Base-by-base conservation (phyloP, 768 basidiomycete species). In the Xerocomus brunneocitrinus region DNA sequence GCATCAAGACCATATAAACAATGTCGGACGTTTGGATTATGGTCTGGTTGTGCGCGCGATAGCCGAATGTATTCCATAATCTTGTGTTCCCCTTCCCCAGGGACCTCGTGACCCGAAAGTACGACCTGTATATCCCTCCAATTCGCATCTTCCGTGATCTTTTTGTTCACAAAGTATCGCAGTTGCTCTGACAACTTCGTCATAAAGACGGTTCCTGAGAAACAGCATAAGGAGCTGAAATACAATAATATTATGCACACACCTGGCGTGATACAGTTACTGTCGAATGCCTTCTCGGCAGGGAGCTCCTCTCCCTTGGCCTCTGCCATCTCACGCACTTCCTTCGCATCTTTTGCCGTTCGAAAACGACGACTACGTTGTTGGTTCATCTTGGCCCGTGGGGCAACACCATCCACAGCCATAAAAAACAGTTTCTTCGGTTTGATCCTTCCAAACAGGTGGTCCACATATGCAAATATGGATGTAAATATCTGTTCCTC, bases 81-180 rank as follows among this genome's bases (percentile, higher is more conserved):
- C 78, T 99, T 99, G 81, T 99, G 97, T 68, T 99, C 97, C 55
- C 97, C 97, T 72, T 99, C 97, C 60, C 97, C 97, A 0, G 97
- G 97, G 3, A 98, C 95, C 62, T 99, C 95, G 69, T 98, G 94
- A 10, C 97, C 97, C 28, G 92, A 95, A 35, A 99, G 77, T 36
- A 99, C 90, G 22, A 98, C 93, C 64, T 93, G 79, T 39, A 98
- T 83, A 51, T 87, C 81, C 54, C 91, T 77, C 97, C 97, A 99
- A 68, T 94, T 87, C 3, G 97, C 82, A 71, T 99, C 97, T 67
- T 99, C 97, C 0, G 86, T 83, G 31, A 98, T 95, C 79, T 98
- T 95, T 81, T 98, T 98, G 72, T 93, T 93, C 58, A 99, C 79
- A 61, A 98, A 99, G 71, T 99, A 99, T 36, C 86, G 86, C 57